Conservation (phyloP, 257 asterid genomes). For the Cruciata laevipes region DNA sequence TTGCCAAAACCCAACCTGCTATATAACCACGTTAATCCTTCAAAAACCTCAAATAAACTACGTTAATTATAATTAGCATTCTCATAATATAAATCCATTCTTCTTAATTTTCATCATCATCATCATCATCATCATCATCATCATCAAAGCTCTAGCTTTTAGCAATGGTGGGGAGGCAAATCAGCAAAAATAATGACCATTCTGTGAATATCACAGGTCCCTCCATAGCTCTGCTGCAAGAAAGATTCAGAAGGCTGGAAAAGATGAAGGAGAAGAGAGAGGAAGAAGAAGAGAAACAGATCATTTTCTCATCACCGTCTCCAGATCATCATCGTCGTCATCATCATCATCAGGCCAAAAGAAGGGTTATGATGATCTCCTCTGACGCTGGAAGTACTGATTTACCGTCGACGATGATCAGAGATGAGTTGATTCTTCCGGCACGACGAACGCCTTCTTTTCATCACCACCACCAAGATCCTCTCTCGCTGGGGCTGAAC, state of each 20-base stretch:
- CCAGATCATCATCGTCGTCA: slow-evolving; percentile 2
- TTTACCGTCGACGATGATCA: background rate
- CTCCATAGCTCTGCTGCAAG: slow-evolving; percentile 28
- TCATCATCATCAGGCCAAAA: slow-evolving; percentile 1
- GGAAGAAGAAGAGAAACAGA: slow-evolving; percentile 5
- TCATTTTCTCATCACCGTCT: slow-evolving; percentile 1
- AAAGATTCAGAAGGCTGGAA: slow-evolving; percentile 30
- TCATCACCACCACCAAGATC: slow-evolving; percentile 7
- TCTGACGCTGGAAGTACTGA: background rate
- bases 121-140: background rate
- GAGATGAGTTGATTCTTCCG: slow-evolving; percentile 1
- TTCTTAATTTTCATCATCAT: background rate
- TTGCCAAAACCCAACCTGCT: background rate
- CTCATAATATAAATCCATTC: background rate
- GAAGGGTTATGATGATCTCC: background rate
- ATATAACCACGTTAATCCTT: slow-evolving; percentile 8
- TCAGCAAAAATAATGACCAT: slow-evolving; percentile 5
- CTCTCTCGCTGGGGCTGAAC: slow-evolving; percentile 15
- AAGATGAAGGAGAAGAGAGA: slow-evolving; percentile 24
- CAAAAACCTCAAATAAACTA: slow-evolving; percentile 3
- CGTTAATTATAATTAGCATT: background rate
- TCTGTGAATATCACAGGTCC: slow-evolving; percentile 17
- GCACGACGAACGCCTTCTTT: background rate
- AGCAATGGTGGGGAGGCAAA: slow-evolving; percentile 26
- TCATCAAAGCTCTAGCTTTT: background rate